These are phyloP conservation scores for Debaryomyces udenii DNA, from an alignment of 1,139 yeast genomes.

Conservation along the genomic window DNA sequence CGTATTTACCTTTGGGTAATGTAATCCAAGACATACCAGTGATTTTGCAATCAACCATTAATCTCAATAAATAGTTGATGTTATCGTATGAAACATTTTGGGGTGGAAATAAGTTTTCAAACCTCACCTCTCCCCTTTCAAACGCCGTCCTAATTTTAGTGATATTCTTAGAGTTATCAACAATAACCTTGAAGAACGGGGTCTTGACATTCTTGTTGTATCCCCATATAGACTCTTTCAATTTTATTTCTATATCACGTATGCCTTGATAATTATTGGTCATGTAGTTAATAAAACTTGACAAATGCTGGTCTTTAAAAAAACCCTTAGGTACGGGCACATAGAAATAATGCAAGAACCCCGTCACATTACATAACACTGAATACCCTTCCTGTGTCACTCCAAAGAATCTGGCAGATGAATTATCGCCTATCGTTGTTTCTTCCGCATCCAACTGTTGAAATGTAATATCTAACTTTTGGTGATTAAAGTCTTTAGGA, in stretches of 20 bases:
- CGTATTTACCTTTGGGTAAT: slow-evolving; percentile 74
- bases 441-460: slow-evolving; percentile 98
- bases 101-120: slow-evolving; percentile 60
- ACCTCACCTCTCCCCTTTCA: slow-evolving; percentile 80
- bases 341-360: slow-evolving; percentile 87
- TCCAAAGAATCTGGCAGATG: slow-evolving; percentile 85
- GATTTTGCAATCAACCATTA: slow-evolving; percentile 90
- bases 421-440: slow-evolving; percentile 56
- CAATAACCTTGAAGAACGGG: slow-evolving; percentile 77
- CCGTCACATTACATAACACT: slow-evolving; percentile 85
- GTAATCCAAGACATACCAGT: slow-evolving; percentile 99
- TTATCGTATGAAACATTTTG: slow-evolving; percentile 82
- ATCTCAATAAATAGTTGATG: slow-evolving; percentile 77
- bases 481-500: slow-evolving; percentile 52
- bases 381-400: slow-evolving; percentile 87
- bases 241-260: slow-evolving; percentile 60
- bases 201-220: slow-evolving; percentile 76
- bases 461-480: slow-evolving; percentile 60
- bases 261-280: slow-evolving; percentile 58
- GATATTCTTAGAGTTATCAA: slow-evolving; percentile 65
- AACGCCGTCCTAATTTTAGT: slow-evolving; percentile 73
- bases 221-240: slow-evolving; percentile 93
- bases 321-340: slow-evolving; percentile 90
- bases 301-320: slow-evolving; percentile 54
- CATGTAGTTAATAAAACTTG: slow-evolving; percentile 51